Evolutionary conservation across 768 basidiomycete genomes (phyloP).

Genomic region (Lactifluus echinatus): DNA sequence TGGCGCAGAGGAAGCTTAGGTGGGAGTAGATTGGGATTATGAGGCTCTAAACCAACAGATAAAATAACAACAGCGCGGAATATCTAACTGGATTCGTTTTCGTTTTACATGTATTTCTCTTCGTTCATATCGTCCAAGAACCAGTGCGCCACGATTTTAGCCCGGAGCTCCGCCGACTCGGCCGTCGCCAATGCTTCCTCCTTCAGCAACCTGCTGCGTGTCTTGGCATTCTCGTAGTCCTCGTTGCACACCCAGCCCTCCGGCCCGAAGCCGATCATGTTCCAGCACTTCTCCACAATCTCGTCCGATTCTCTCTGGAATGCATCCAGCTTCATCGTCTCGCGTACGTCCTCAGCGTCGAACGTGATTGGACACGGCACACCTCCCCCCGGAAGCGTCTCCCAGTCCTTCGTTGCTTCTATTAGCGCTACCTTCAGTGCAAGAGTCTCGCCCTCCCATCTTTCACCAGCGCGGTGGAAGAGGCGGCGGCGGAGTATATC

Average conservation of each 20-base stretch:
- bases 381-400: constrained; percentile 31
- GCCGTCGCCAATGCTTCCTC: background rate
- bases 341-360: constrained; percentile 35
- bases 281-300: background rate
- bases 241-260: background rate
- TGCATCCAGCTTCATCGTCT: constrained; percentile 32
- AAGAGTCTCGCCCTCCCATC: constrained; percentile 41
- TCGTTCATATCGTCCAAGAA: constrained; percentile 43
- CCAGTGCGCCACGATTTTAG: constrained; percentile 34
- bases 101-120: constrained; percentile 38
- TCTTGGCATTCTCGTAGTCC: background rate
- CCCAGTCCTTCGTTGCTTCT: constrained; percentile 36
- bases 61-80: background rate
- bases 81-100: constrained; percentile 7
- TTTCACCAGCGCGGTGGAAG: constrained; percentile 35
- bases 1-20: too few species aligned
- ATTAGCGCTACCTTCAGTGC: constrained; percentile 40
- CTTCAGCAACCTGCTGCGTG: background rate
- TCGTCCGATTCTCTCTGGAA: background rate
- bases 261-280: background rate
- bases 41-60: too few species aligned
- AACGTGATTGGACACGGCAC: constrained; percentile 40
- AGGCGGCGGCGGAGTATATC: constrained; percentile 33
- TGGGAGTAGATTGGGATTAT: too few species aligned
- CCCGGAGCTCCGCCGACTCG: constrained; percentile 31